Evolutionary conservation across 2,329 filamentous ascomycete species (phyloP).

Genomic region (Alternaria tenuissima): DNA sequence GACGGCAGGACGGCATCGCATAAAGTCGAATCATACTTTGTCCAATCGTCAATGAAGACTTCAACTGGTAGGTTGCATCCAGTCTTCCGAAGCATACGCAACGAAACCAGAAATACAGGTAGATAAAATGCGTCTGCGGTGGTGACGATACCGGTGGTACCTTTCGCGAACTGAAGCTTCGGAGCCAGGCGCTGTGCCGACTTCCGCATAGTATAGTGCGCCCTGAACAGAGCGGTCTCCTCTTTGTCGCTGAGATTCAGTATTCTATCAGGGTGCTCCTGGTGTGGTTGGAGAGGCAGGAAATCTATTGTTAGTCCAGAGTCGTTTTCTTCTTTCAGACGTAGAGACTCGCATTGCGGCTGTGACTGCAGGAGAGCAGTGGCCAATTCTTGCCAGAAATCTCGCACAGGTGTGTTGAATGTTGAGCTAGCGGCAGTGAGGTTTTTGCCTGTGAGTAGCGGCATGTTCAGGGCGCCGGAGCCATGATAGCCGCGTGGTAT

Average conservation of each 20-base stretch:
- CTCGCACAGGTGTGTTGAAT: constrained; percentile 19
- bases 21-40: constrained; percentile 50
- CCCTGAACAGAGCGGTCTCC: constrained; percentile 27
- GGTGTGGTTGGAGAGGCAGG: constrained; percentile 20
- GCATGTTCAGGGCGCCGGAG: constrained; percentile 2
- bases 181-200: constrained; percentile 30
- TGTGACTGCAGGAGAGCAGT: constrained; percentile 21
- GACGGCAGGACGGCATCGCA: constrained; percentile 51
- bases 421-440: constrained; percentile 24
- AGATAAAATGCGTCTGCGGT: constrained; percentile 59
- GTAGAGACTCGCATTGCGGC: constrained; percentile 24
- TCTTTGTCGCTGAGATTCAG: constrained; percentile 27
- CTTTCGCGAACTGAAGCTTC: constrained; percentile 50
- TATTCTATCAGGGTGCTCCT: constrained; percentile 20
- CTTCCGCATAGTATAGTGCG: constrained; percentile 34
- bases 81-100: constrained; percentile 62
- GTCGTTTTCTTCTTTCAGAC: constrained; percentile 16
- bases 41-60: constrained; percentile 50
- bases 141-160: constrained; percentile 60
- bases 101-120: constrained; percentile 59
- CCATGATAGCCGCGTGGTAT: constrained; percentile 15
- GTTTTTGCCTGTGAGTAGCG: constrained; percentile 12
- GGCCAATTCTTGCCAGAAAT: constrained; percentile 28
- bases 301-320: constrained; percentile 14
- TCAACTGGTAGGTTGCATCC: constrained; percentile 61